Base-by-base conservation (phyloP, 805 yeast species). In the Metschnikowia bowlesiae region DNA sequence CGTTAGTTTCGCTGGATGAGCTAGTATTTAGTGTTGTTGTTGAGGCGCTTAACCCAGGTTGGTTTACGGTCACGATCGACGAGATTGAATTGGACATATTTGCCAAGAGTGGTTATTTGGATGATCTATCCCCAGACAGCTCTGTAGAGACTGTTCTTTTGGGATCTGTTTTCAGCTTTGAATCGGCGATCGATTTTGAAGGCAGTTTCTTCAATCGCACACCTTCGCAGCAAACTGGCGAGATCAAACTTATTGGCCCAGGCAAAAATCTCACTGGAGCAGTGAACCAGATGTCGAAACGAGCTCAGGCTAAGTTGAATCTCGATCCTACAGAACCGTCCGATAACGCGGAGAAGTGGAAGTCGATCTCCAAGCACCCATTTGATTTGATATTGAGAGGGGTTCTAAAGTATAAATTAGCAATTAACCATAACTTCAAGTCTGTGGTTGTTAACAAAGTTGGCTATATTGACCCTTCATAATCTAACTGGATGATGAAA, bases 351-450 rank as follows among this genome's bases (percentile, higher is more conserved):
- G 66, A 78, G 48, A 83, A 83, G 61, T 91, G 98, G 98, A 79
- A 80, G 46, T 72, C 74, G 10, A 80, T 92, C 10, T 82, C 85
- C 9, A 79, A 81, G 53, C 80, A 87, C 62, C 96, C 96, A 10
- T 92, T 91, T 65, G 96, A 89, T 53, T 71, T 92, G 56, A 86
- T 89, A 18, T 75, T 92, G 3, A 74, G 96, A 45, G 98, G 98
- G 1, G 82, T 84, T 22, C 75, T 92, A 63, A 82, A 80, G 60
- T 92, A 92, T 66, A 80, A 79, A 45, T 72, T 90, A 47, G 94
- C 96, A 1, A 73, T 91, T 54, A 61, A 66, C 35, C 61, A 62
- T 44, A 71, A 76, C 8, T 74, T 73, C 44, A 78, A 80, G 59
- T 78, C 86, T 0, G 77, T 85, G 3, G 81, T 83, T 2, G 82